phyloP scores from a whole-genome alignment of 2,329 filamentous ascomycete species.

The Ceratocystis colombiana region DNA sequence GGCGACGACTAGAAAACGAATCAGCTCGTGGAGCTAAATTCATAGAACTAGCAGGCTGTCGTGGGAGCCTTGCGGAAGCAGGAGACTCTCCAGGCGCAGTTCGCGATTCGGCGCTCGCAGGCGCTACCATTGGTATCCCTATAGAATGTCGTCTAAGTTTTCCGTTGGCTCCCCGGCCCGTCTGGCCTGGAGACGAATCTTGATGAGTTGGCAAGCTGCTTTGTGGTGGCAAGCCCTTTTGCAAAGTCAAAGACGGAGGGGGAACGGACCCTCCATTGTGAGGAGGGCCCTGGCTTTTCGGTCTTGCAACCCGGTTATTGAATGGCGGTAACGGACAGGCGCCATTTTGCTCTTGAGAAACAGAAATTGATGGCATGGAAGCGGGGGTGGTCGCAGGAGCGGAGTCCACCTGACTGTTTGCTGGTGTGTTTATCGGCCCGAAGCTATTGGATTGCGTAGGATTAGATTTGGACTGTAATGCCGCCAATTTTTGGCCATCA shows the following conservation, averaged over 20 bases:
- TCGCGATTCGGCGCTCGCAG: background rate
- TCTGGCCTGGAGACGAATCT: background rate
- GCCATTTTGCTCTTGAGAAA: background rate
- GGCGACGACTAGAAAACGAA: background rate
- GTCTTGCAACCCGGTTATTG: background rate
- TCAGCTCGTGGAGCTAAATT: background rate
- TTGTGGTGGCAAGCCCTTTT: background rate
- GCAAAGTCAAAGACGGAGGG: background rate
- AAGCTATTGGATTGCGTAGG: background rate
- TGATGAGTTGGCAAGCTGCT: background rate
- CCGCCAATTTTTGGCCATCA: background rate
- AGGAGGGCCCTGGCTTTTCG: background rate
- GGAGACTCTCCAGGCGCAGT: background rate
- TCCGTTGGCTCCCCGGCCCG: background rate
- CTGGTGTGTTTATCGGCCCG: background rate
- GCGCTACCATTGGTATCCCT: background rate
- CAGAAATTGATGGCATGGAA: background rate
- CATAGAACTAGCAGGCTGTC: background rate
- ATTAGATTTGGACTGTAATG: conserved; percentile 9
- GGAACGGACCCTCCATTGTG: background rate
- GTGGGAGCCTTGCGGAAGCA: background rate
- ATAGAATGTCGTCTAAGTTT: background rate
- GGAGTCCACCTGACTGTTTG: background rate
- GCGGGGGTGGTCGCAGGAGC: background rate
- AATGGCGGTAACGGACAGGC: background rate